A percentile compares a stretch with the other conserved stretches of the same genome.
Conservation (phyloP, 176 grass and related monocot genomes). For the Musa acuminata region DNA sequence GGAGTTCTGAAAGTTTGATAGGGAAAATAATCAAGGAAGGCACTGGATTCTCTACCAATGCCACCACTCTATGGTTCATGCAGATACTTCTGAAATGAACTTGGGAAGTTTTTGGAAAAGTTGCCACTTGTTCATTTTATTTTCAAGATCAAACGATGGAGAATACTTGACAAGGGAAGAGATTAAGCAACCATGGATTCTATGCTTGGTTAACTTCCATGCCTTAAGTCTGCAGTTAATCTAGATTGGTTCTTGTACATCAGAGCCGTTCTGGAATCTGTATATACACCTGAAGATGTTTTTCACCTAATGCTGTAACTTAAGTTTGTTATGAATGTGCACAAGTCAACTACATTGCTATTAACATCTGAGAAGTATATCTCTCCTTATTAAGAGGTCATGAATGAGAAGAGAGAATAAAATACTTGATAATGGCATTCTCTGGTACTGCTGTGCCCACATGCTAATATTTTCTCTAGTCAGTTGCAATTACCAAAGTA, state of each 20-base stretch:
- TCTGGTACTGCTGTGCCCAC: neutral
- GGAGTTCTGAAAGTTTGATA: neutral
- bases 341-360: neutral
- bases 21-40: neutral
- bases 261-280: neutral
- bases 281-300: neutral
- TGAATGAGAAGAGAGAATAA: neutral
- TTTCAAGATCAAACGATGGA: neutral
- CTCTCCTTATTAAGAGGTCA: neutral
- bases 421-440: neutral
- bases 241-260: neutral
- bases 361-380: neutral
- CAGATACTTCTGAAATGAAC: neutral
- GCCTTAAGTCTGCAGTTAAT: neutral
- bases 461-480: neutral
- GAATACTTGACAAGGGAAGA: neutral
- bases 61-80: neutral
- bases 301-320: neutral
- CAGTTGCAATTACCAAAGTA: neutral
- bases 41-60: neutral
- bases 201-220: neutral
- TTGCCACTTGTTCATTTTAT: neutral
- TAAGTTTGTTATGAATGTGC: neutral
- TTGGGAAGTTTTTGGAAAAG: neutral
- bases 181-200: neutral